These are phyloP conservation scores for Gautieria morchelliformis DNA, from an alignment of 768 basidiomycete genomes.

Conservation along the genomic window DNA sequence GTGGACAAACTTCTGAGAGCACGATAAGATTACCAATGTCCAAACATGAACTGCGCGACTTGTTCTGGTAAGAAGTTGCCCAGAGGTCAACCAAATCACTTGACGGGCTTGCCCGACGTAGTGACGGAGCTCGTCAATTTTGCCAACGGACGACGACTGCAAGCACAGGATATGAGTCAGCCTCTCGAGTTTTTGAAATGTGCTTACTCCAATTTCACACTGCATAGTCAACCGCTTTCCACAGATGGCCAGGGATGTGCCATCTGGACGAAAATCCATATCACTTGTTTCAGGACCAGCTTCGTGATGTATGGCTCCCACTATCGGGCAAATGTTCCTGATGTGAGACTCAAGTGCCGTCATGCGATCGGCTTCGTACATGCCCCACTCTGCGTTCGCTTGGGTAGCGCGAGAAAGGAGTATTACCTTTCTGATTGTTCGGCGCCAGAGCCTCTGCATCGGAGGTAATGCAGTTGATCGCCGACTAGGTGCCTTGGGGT, in stretches of 20 bases:
- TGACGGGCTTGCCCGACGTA: not conserved
- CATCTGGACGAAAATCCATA: not conserved
- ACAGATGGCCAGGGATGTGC: not conserved
- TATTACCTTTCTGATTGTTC: not conserved
- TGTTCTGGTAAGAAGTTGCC: not conserved
- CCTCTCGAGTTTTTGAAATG: not conserved
- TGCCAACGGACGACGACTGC: not conserved
- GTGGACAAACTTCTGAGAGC: not conserved
- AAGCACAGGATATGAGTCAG: not conserved
- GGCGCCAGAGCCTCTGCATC: not conserved
- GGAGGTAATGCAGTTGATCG: not conserved
- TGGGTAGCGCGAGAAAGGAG: not conserved
- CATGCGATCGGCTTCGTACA: not conserved
- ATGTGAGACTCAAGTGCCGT: not conserved
- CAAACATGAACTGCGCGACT: constrained; percentile 1
- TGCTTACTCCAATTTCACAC: not conserved
- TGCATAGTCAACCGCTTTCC: not conserved
- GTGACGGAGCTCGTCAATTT: not conserved
- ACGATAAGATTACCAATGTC: not conserved
- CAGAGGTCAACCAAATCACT: not conserved
- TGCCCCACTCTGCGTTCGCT: not conserved
- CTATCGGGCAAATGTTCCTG: not conserved
- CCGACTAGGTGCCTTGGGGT: not conserved
- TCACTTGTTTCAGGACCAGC: not conserved
- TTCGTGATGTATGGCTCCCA: not conserved